Evolutionary conservation across 1,139 yeast species (phyloP).

Genomic region (Geotrichum bryndzae): DNA sequence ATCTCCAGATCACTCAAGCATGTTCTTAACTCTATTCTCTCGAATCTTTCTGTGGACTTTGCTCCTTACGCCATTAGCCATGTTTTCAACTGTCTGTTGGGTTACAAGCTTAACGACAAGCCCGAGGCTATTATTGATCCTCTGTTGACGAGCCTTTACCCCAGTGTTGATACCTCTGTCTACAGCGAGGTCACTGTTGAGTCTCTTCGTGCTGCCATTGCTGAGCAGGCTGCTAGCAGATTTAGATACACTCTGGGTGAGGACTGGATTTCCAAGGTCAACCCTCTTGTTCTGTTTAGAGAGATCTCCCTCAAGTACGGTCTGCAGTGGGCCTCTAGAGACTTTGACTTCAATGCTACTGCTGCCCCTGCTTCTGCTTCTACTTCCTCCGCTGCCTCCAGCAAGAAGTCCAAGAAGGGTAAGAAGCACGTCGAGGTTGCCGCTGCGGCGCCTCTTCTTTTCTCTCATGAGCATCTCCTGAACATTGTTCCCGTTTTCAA

Average conservation of each 20-base stretch:
- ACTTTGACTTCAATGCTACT: conserved; percentile 40
- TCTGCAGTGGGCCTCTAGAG: conserved; percentile 68
- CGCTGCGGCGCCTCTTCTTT: conserved; percentile 28
- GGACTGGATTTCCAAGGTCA: conserved; percentile 40
- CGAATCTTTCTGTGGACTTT: conserved; percentile 48
- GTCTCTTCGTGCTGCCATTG: conserved; percentile 42
- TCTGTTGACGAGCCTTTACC: conserved; percentile 36
- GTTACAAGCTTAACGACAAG: conserved; percentile 9
- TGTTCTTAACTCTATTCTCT: conserved; percentile 49
- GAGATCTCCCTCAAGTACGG: conserved; percentile 76
- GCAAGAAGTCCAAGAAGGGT: conserved; percentile 37
- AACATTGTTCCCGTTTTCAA: conserved; percentile 69
- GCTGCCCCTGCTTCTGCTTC: conserved; percentile 38
- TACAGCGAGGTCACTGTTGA: conserved; percentile 45
- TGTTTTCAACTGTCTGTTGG: conserved; percentile 63
- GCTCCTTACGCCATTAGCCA: conserved; percentile 59
- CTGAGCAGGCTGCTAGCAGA: conserved; percentile 44
- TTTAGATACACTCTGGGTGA: conserved; percentile 56
- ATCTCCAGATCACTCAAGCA: conserved; percentile 77
- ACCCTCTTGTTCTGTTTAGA: conserved; percentile 47
- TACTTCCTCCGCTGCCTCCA: conserved; percentile 20
- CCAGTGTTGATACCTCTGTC: conserved; percentile 38
- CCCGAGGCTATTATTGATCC: conserved; percentile 20
- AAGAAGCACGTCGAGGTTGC: conserved; percentile 36
- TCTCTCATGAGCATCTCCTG: conserved; percentile 48